Evolutionary conservation across 495 filamentous ascomycete genomes (phyloP), one percentile per base, ranked within the genome.

Genomic region (Amniculicola lignicola): DNA sequence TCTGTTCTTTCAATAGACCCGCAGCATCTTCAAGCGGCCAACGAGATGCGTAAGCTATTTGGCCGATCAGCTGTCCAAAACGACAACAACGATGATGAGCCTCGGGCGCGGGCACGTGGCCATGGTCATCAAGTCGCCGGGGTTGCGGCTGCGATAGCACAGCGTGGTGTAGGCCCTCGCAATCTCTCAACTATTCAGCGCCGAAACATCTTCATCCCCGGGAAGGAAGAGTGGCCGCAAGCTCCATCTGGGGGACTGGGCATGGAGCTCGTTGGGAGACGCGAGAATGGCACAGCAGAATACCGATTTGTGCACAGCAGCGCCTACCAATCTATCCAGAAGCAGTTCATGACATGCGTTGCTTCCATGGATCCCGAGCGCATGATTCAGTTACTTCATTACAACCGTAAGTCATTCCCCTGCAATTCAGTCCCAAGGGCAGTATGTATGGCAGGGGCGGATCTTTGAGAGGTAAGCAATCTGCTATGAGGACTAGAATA

Each of bases 1-100:
- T 59, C 81, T n/a, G 72, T 95, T 25, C 72, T 97, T 1, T 74
- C 79, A 10, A 80, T 96, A 49, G 90, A 93, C 39, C 79, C 86
- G 1, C 79, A 85, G 55, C 81, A 87, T 58, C 79, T 99, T 10
- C 95, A 94, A 66, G 87, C 87, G 12, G 77, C 80, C 4, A 94
- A 95, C 61, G 93, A 99, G 71, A 96, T 99, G 90, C 85, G 88
- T 36, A 83, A 82, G 55, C 72, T 99, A 2, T 99, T 99, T 71
- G 93, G 93, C 0, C 84, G 84, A 50, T 81, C 86, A 23, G 86
- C 87, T 9, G 72, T 93, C 49, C 81, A 88, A 21, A 71, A 79
- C 18, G 74, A 77, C 45, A 67, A 77, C 39, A 67, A 77, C 39
- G 77, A 83, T 21, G 63, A 79, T 52, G 71, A 73, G 19, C 57